phyloP scores from a whole-genome alignment of 169 alveolate species.

The Eimeria necatrix region DNA sequence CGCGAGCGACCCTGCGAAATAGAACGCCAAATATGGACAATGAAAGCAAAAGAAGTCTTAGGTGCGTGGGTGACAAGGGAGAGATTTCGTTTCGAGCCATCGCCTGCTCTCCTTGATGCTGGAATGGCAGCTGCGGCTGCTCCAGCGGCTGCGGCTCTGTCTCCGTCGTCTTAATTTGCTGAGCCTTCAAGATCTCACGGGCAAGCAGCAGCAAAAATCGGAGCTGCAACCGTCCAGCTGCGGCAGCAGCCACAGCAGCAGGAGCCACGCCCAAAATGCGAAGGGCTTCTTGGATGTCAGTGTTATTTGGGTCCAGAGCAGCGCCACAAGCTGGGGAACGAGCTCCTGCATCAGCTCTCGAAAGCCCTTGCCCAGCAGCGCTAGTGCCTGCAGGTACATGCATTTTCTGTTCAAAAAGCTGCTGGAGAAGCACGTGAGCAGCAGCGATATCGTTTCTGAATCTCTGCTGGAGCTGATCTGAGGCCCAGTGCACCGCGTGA shows the following conservation, averaged over 20 bases:
- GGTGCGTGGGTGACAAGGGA: slow-evolving; percentile 25
- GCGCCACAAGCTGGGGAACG: neutral
- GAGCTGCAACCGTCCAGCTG: slow-evolving; percentile 41
- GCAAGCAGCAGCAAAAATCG: slow-evolving; percentile 42
- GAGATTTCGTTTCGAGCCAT: neutral
- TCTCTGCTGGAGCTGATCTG: slow-evolving; percentile 88
- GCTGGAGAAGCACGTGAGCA: slow-evolving; percentile 62
- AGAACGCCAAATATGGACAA: neutral
- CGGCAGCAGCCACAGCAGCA: slow-evolving; percentile 69
- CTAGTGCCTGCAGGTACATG: neutral
- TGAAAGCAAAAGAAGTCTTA: slow-evolving; percentile 19
- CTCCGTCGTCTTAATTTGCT: neutral
- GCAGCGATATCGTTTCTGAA: slow-evolving; percentile 50
- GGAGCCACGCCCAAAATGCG: slow-evolving; percentile 51
- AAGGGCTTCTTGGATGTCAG: slow-evolving; percentile 12
- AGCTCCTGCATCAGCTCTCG: neutral
- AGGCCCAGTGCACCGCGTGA: slow-evolving; percentile 99
- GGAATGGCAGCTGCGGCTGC: slow-evolving; percentile 9
- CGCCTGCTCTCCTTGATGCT: slow-evolving; percentile 18
- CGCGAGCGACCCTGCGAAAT: neutral
- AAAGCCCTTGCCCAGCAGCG: neutral
- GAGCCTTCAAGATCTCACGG: neutral
- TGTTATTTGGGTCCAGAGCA: neutral
- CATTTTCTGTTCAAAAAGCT: slow-evolving; percentile 4
- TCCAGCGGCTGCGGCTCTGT: neutral